phyloP scores from a whole-genome alignment of 2,329 filamentous ascomycete species.

The Chrysosphaeria jannelii region DNA sequence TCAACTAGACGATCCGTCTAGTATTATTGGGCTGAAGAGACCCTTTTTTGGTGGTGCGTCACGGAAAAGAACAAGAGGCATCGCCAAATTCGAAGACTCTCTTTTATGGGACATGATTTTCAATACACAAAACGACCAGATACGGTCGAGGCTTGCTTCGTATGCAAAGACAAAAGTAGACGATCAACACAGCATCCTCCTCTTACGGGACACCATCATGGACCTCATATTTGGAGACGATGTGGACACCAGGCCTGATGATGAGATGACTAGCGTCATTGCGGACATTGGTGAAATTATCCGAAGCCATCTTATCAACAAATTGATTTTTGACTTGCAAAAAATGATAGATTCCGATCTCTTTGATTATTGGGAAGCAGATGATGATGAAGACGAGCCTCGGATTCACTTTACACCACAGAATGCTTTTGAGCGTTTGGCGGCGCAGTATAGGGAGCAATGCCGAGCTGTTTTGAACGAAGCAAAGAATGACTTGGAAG shows the following conservation, averaged over 20 bases:
- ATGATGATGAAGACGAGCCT: not conserved
- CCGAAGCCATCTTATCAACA: constrained; percentile 9
- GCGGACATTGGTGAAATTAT: constrained; percentile 6
- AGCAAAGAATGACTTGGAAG: constrained; percentile 6
- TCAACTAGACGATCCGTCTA: constrained; percentile 11
- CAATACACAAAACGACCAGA: constrained; percentile 7
- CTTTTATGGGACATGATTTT: constrained; percentile 20
- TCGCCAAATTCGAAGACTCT: constrained; percentile 14
- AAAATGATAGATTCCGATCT: constrained; percentile 16
- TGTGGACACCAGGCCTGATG: constrained; percentile 3
- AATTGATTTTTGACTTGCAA: constrained; percentile 12
- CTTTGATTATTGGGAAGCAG: not conserved
- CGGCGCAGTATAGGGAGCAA: constrained; percentile 16
- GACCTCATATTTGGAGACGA: constrained; percentile 7
- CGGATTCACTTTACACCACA: not conserved
- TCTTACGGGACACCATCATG: constrained; percentile 2
- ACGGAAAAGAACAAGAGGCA: not conserved
- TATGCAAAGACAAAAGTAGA: not conserved
- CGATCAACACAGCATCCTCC: not conserved
- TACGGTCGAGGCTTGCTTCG: constrained; percentile 5
- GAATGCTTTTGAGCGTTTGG: constrained; percentile 11
- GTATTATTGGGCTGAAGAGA: not conserved
- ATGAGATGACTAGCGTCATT: constrained; percentile 5
- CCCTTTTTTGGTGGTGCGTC: not conserved
- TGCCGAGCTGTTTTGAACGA: constrained; percentile 17